Percentiles rank a stretch among this genome's conserved stretches.
Conservation (phyloP, 331 rosid species). For the Arachis monticola region DNA sequence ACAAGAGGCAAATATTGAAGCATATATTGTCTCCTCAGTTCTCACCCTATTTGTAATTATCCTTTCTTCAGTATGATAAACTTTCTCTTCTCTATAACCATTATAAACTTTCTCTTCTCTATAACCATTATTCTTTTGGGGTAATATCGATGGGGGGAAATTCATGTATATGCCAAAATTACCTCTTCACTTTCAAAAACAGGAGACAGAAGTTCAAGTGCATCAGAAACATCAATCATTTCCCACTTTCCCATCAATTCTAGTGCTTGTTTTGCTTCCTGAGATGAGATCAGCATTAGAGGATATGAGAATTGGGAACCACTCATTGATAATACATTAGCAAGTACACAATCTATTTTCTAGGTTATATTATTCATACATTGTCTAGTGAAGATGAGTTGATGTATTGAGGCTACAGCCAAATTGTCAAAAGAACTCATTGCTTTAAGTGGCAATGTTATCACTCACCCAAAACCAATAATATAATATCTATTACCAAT, state of each 20-base stretch:
- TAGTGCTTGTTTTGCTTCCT: constrained; percentile 99
- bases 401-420: constrained; percentile 21
- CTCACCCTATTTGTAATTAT: constrained; percentile 8
- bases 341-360: constrained; percentile 27
- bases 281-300: constrained; percentile 42
- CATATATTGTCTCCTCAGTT: constrained; percentile 23
- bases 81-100: constrained; percentile 2
- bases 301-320: constrained; percentile 10
- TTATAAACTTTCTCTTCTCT: background rate
- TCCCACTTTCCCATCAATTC: constrained; percentile 95
- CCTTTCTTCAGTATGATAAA: constrained; percentile 10
- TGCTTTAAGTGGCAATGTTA: constrained; percentile 1
- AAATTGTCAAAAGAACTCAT: constrained; percentile 26
- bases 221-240: constrained; percentile 96
- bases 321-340: constrained; percentile 15
- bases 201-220: constrained; percentile 93
- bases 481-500: constrained; percentile 21
- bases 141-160: constrained; percentile 10
- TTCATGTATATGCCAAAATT: constrained; percentile 25
- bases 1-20: background rate
- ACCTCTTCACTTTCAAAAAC: constrained; percentile 99
- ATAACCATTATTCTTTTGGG: constrained; percentile 14
- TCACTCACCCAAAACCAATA: constrained; percentile 29
- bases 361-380: constrained; percentile 5
- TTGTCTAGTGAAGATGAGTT: constrained; percentile 4